A percentile compares a stretch with the other conserved stretches of the same genome.
These are phyloP conservation scores for Epithemia pelagica DNA, from an alignment of 108 stramenopile genomes.

Conservation along the genomic window DNA sequence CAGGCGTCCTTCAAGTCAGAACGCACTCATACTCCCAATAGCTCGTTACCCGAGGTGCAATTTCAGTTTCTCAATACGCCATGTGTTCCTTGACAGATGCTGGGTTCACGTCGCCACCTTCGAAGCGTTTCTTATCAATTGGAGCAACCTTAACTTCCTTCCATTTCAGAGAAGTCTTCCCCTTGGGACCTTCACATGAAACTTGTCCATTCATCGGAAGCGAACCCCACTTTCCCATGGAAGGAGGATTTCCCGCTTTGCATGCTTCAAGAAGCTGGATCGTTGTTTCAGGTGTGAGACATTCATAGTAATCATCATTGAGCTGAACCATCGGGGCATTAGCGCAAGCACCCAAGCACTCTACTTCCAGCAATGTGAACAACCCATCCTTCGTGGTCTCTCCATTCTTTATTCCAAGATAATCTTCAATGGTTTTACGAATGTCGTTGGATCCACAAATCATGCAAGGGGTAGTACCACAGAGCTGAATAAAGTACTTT, in stretches of 20 bases:
- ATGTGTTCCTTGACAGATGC: constrained; percentile 95
- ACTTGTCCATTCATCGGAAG: constrained; percentile 99
- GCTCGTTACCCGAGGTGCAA: too few species aligned
- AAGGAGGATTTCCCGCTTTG: constrained; percentile 79
- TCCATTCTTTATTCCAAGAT: constrained; percentile 94
- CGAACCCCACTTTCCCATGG: constrained; percentile 98
- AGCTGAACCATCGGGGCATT: constrained; percentile 99
- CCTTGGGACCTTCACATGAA: constrained; percentile 97
- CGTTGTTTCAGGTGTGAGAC: constrained; percentile 93
- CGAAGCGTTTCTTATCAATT: constrained; percentile 71
- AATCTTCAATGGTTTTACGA: constrained; percentile 93
- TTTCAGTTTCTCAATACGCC: constrained; percentile 89
- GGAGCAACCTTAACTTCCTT: constrained; percentile 55
- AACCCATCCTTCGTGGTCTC: constrained; percentile 95
- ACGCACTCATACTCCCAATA: too few species aligned
- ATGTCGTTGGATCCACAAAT: constrained; percentile 98
- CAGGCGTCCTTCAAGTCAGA: too few species aligned
- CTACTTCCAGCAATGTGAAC: constrained; percentile 98
- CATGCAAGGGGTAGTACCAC: constrained; percentile 99
- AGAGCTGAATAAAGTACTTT: constrained; percentile 99
- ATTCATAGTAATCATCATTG: constrained; percentile 98
- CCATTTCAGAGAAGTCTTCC: constrained; percentile 84
- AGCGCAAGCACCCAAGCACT: constrained; percentile 99
- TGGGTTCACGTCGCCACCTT: constrained; percentile 89
- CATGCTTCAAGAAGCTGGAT: constrained; percentile 92